Percentiles rank a stretch among this genome's conserved stretches.
phyloP scores from a whole-genome alignment of 1,284 basidiomycete species.

The Rhodofomes roseus region DNA sequence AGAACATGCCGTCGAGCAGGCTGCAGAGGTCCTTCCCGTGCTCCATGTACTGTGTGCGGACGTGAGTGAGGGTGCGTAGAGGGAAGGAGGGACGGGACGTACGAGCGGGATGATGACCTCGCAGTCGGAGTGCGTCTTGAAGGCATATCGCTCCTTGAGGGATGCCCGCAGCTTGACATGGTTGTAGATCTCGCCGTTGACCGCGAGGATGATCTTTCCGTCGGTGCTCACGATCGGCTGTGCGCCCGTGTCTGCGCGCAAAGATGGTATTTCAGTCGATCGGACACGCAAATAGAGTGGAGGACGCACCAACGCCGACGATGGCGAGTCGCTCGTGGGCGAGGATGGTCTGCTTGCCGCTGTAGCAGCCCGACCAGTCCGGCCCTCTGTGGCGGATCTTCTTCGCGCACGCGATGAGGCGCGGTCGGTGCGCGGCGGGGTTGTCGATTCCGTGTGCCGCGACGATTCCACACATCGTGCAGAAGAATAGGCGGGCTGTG shows the following conservation, averaged over 20 bases:
- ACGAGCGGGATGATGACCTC: constrained; percentile 95
- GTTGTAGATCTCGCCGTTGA: constrained; percentile 99
- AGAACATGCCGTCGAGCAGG: constrained; percentile 98
- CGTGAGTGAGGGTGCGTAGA: neutral
- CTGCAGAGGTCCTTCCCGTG: constrained; percentile 73
- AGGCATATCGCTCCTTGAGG: constrained; percentile 64
- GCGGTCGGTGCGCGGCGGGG: constrained; percentile 64
- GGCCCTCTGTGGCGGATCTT: constrained; percentile 90
- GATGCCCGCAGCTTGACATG: constrained; percentile 79
- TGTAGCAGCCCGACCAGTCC: constrained; percentile 94
- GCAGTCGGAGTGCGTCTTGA: constrained; percentile 99
- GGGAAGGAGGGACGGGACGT: constrained; percentile 24
- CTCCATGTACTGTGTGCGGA: constrained; percentile 70
- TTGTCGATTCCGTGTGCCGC: constrained; percentile 79
- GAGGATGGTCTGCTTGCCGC: constrained; percentile 77
- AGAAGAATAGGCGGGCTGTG: neutral
- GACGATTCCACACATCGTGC: constrained; percentile 85
- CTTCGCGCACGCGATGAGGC: constrained; percentile 84
- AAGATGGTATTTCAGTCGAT: neutral
- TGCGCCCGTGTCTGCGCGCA: constrained; percentile 84
- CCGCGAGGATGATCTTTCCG: constrained; percentile 82
- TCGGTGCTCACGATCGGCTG: constrained; percentile 92
- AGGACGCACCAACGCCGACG: constrained; percentile 89
- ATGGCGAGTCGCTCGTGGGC: constrained; percentile 94
- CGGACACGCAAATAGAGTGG: neutral